Conservation (phyloP, 2,329 filamentous ascomycete species). For the Trichoderma sp. region DNA sequence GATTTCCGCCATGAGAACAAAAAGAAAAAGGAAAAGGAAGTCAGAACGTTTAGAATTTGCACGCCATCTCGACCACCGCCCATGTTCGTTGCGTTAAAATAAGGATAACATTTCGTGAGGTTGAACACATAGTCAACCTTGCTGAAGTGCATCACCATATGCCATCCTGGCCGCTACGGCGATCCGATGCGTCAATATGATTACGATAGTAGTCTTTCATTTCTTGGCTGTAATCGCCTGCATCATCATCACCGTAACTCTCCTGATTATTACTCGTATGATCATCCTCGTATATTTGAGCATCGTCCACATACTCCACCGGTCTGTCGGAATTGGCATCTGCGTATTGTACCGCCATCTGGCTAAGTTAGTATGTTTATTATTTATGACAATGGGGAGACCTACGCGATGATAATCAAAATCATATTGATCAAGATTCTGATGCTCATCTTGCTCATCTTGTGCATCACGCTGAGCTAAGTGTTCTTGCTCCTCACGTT, state of each 20-base stretch:
- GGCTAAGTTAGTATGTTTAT: conserved; percentile 22
- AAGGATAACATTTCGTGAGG: not conserved
- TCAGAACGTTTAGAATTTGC: not conserved
- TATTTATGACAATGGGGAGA: conserved; percentile 24
- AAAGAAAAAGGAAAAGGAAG: not conserved
- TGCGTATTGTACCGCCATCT: conserved; percentile 53
- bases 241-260: conserved; percentile 45
- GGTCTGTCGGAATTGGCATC: conserved; percentile 49
- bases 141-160: conserved; percentile 47
- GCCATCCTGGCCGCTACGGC: conserved; percentile 44
- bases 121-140: not conserved
- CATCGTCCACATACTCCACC: conserved; percentile 56
- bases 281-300: conserved; percentile 58
- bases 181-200: conserved; percentile 41
- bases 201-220: conserved; percentile 49
- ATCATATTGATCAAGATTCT: conserved; percentile 56
- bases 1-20: conserved; percentile 33
- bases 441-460: conserved; percentile 50
- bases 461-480: conserved; percentile 52
- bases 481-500: conserved; percentile 55
- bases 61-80: not conserved
- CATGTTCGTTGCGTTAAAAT: not conserved
- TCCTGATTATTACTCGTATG: conserved; percentile 43
- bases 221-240: conserved; percentile 46
- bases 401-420: conserved; percentile 59